Conservation (phyloP, 306 rosid genomes). For the Acacia crassicarpa region DNA sequence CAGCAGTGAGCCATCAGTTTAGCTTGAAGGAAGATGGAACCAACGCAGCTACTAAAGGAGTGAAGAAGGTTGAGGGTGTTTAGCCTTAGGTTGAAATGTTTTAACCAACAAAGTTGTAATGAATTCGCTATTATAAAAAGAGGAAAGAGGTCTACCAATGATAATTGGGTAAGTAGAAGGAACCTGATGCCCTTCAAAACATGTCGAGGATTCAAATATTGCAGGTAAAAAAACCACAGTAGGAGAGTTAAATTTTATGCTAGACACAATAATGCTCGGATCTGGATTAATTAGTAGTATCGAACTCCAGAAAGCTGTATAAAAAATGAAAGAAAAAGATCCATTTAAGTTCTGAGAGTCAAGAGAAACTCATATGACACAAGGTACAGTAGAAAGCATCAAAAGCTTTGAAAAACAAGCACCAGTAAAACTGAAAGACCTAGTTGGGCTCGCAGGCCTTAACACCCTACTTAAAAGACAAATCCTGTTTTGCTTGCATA, state of each 20-base stretch:
- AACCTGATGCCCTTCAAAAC: not conserved
- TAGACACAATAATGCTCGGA: not conserved
- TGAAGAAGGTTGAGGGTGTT: not conserved
- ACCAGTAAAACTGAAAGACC: slow-evolving; percentile 1
- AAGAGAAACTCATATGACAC: not conserved
- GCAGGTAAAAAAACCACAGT: not conserved
- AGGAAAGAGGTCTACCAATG: not conserved
- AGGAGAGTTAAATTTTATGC: not conserved
- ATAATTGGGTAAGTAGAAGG: not conserved
- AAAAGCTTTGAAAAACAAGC: not conserved
- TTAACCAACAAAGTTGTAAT: not conserved
- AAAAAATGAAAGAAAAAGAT: not conserved
- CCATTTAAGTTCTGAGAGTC: not conserved
- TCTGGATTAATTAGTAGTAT: not conserved
- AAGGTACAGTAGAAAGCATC: slow-evolving; percentile 1
- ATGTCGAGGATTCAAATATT: not conserved
- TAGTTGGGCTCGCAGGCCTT: slow-evolving; percentile 19
- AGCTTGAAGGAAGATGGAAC: not conserved
- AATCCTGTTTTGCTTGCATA: not conserved
- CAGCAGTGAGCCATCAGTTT: not conserved
- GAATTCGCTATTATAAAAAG: not conserved
- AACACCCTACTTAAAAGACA: not conserved
- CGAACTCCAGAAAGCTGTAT: not conserved
- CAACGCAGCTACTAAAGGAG: not conserved
- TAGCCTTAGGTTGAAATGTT: not conserved